Base-by-base conservation (phyloP, 129 eudicot species). In the Flaveria ramosissima region DNA sequence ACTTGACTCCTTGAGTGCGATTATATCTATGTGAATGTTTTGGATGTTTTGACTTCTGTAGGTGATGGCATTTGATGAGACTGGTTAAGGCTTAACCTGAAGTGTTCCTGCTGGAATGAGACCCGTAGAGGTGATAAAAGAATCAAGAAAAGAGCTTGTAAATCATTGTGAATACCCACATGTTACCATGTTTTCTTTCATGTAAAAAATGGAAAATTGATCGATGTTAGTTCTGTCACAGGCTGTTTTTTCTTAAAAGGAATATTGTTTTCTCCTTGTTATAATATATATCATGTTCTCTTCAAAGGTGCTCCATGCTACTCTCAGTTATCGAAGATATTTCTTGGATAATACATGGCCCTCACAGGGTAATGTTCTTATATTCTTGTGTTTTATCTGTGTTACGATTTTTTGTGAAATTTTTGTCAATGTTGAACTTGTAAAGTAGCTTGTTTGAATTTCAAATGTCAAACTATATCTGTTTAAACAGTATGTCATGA, bases 21-120 rank as follows among this genome's bases (percentile, higher is more conserved):
- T 15, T 55, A 21, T 69, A 36, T 46, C 39, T n/a, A 78, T 46
- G 59, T 42, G 81, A 77, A 53, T 57, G 8, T 19, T 47, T 57
- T 55, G 24, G 65, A 19, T 52, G 72, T 80, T 75, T 84, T 77
- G 73, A 63, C 16, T 79, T 51, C 14, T 83, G 56, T 74, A 92
- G 98, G 93, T 86, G 80, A 92, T 92, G 98, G 93, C 85, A 51
- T 92, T 92, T 72, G 96, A 89, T 46, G 98, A 92, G 89, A 84
- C 92, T 81, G 65, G 86, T 68, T 85, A 87, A 87, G 89, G 78
- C 81, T 65, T 60, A 52, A 51, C 71, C 73, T 67, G 43, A 56
- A 68, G 74, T 19, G 68, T 53, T 60, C 42, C 27, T 26, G 84
- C 74, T 70, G 83, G 73, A 79, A 76, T 69, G 90, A 83, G 78